Base-by-base conservation (phyloP, 768 basidiomycete genomes). In the Russula emetica region DNA sequence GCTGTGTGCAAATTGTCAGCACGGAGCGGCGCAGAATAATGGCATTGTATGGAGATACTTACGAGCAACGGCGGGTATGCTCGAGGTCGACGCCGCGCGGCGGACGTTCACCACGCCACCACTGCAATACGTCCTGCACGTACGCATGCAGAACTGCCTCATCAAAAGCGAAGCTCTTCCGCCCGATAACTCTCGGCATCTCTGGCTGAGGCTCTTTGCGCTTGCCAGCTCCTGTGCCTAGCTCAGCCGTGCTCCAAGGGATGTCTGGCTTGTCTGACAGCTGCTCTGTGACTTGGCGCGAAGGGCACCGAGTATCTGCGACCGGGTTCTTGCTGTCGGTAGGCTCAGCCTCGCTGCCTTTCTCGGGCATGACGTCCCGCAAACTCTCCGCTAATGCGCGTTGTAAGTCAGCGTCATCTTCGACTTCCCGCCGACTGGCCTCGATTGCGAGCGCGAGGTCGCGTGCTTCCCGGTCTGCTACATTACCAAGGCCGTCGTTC, bases 51-150 rank as follows among this genome's bases (percentile, higher is more conserved):
- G 14, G 14, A 64, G 49, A 47, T 20, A 80, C 87, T 75, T 72
- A 92, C 85, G 76, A 76, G 79, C 92, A 93, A 55, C 92, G 79
- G 60, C 78, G 69, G 3, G 85, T 76, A 56, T 88, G 78, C 50
- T 80, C 74, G 24, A 86, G 34, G 2, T 79, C 78, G 0, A 94
- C 94, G 1, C 94, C 94, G n/a, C 74, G 72, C 0, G 93, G 84
- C 34, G 79, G 76, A 45, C 93, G 79, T 58, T 78, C 68, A 1
- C 92, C 90, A 62, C 80, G 74, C 94, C 94, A 96, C 84, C 88
- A 94, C 55, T 79, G 72, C 2, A 93, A 72, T 0, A 87, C 77
- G 58, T 78, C 78, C 1, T 70, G 67, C 26, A 94, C 74, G 66
- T 88, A 79, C 1, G 64, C 64, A 26, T 85, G 79, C 22, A 96